Evolutionary conservation across 2,329 filamentous ascomycete species (phyloP).

Genomic region (Onygenales sp.): DNA sequence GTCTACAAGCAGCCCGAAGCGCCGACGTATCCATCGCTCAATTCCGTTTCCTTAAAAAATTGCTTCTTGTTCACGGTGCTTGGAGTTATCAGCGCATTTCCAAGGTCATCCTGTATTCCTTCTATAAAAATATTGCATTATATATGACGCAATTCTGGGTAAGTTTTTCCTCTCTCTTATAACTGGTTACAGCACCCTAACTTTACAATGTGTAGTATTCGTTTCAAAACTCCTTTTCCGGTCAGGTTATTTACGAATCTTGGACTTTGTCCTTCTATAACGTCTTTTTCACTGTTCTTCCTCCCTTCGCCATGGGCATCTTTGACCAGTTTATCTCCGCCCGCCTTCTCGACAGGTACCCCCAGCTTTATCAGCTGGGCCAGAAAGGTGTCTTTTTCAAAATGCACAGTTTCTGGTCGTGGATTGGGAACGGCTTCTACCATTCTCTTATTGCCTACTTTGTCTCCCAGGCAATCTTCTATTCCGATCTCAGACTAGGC

Average conservation of each 20-base stretch:
- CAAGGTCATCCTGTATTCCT: constrained; percentile 96
- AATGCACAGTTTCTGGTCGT: constrained; percentile 82
- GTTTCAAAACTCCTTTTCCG: constrained; percentile 97
- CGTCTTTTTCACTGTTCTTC: constrained; percentile 91
- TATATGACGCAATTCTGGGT: constrained; percentile 99
- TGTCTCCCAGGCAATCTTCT: constrained; percentile 70
- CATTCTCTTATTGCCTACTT: constrained; percentile 92
- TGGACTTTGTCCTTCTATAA: constrained; percentile 99
- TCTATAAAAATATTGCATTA: constrained; percentile 97
- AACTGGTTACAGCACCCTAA: no score
- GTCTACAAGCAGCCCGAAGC: constrained; percentile 88
- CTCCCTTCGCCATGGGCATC: constrained; percentile 88
- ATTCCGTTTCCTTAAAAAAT: constrained; percentile 88
- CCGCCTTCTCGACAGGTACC: constrained; percentile 84
- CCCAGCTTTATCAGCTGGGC: constrained; percentile 86
- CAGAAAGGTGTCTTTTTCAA: constrained; percentile 92
- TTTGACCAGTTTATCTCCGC: constrained; percentile 97
- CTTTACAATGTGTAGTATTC: constrained; percentile 54
- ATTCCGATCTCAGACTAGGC: constrained; percentile 64
- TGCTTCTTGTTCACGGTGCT: constrained; percentile 86
- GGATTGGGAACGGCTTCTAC: constrained; percentile 91
- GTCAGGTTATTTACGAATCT: constrained; percentile 96
- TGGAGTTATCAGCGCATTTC: constrained; percentile 97
- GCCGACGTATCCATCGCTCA: constrained; percentile 94
- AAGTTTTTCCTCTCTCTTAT: constrained; percentile 30